Evolutionary conservation across 495 filamentous ascomycete species (phyloP), one percentile per base, ranked within the genome.

Genomic region (Lophiostoma macrostomum): DNA sequence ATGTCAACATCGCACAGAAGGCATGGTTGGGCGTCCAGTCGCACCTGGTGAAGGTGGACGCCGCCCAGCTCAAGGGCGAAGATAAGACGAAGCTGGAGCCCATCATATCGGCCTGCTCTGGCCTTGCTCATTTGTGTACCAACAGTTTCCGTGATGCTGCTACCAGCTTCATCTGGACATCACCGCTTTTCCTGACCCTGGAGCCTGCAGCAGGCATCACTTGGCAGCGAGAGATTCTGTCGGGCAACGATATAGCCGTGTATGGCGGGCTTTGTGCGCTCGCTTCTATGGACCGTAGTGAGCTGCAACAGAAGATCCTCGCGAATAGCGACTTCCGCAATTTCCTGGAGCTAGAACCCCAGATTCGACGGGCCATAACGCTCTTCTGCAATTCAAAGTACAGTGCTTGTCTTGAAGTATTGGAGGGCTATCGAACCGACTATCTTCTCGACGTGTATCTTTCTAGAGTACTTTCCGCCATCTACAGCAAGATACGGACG

Each of bases 251-350:
- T 61, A 75, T 98, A 4, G 93, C 93, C 25, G 77, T 93, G 23
- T 98, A 96, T 54, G 93, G 91, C 41, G 90, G 87, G 4, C 79
- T 98, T 16, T 86, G 90, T 53, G 90, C 93, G 1, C 81, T 98
- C 16, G 91, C 91, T 22, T 86, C 88, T 1, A 94, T 97, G 88
- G 78, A 85, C 39, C 81, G 93, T 34, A 70, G 72, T 8, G 80
- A 88, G 53, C 74, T 98, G 13, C 87, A 95, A 64, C 69, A 61
- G 5, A 72, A 74, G 16, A 88, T 97, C 7, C 80, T 98, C 0
- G 89, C 91, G 14, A 91, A 87, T 58, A 70, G 70, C 22, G 71
- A 74, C 27, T 98, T 98, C 75, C 83, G 94, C 37, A 81, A 76
- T 39, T 96, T 90, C 69, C 80, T 98, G 2, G 91, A 98, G 67